These are phyloP conservation scores for Populus pruinosa DNA, from an alignment of 345 rosid species.

Conservation along the genomic window DNA sequence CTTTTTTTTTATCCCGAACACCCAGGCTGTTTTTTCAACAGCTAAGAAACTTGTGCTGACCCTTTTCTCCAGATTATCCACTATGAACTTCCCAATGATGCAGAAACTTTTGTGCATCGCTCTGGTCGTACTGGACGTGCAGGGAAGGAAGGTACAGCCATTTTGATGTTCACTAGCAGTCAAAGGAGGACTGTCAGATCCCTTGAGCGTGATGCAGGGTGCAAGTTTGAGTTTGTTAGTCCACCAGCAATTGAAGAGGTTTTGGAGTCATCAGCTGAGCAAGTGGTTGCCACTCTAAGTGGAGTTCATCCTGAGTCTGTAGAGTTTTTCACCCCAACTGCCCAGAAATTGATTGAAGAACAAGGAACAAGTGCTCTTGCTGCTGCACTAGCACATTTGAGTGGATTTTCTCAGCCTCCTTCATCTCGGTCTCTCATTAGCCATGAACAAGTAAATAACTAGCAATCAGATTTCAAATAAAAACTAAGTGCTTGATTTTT, in stretches of 20 bases:
- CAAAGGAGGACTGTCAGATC: constrained; percentile 87
- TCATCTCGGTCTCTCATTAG: constrained; percentile 87
- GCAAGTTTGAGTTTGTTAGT: constrained; percentile 81
- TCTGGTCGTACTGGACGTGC: constrained; percentile 99
- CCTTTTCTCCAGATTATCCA: constrained; percentile 66
- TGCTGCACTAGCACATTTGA: constrained; percentile 88
- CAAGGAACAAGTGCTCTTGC: constrained; percentile 88
- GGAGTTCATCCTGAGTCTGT: constrained; percentile 89
- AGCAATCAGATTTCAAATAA: background rate
- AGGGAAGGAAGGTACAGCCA: constrained; percentile 92
- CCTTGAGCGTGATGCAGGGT: constrained; percentile 89
- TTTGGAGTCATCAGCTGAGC: constrained; percentile 83
- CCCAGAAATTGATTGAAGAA: constrained; percentile 65
- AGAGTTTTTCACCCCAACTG: constrained; percentile 72
- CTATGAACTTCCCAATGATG: constrained; percentile 94
- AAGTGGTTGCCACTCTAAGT: constrained; percentile 73
- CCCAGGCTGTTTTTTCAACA: background rate
- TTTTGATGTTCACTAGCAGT: constrained; percentile 74
- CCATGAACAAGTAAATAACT: constrained; percentile 69
- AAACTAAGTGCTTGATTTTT: no score
- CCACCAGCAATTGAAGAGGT: constrained; percentile 74
- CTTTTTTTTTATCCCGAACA: background rate
- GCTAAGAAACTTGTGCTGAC: constrained; percentile 13
- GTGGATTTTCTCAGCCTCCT: constrained; percentile 91
- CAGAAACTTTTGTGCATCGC: constrained; percentile 97